Conservation (phyloP, 129 eudicot genomes). For the Gnaphalium uliginosum region DNA sequence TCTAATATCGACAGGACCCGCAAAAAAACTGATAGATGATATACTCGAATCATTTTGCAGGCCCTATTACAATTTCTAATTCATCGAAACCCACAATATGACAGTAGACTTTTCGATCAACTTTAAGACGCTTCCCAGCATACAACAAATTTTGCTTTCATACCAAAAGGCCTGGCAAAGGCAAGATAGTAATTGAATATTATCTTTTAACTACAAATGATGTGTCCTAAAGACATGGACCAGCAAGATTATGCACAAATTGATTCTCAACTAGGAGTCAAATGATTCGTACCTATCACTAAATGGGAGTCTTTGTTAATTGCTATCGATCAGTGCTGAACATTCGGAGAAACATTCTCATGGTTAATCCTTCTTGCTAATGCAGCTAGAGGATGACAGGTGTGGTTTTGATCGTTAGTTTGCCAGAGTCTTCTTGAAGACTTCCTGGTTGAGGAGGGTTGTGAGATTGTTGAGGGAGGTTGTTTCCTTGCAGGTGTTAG, state of each 20-base stretch:
- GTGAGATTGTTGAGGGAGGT: conserved; percentile 29
- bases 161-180: conserved; percentile 26
- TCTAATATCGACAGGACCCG: neutral
- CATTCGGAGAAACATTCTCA: conserved; percentile 53
- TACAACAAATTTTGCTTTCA: conserved; percentile 23
- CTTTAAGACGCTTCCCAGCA: neutral
- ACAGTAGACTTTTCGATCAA: neutral
- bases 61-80: neutral
- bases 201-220: conserved; percentile 8
- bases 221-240: conserved; percentile 30
- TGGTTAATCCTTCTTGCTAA: conserved; percentile 43
- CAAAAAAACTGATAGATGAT: neutral
- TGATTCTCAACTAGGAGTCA: conserved; percentile 23
- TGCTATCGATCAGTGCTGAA: conserved; percentile 36
- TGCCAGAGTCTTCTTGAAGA: conserved; percentile 43
- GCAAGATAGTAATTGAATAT: conserved; percentile 15
- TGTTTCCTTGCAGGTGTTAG: conserved; percentile 40
- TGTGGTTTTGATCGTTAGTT: conserved; percentile 39
- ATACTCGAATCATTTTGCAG: neutral
- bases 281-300: conserved; percentile 6
- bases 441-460: conserved; percentile 38
- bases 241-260: conserved; percentile 32
- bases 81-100: neutral
- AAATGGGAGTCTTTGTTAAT: neutral
- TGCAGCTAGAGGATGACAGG: conserved; percentile 30